A percentile compares a stretch with the other conserved stretches of the same genome.
phyloP scores from a whole-genome alignment of 176 grass and related monocot genomes.

The Oryza brachyantha region DNA sequence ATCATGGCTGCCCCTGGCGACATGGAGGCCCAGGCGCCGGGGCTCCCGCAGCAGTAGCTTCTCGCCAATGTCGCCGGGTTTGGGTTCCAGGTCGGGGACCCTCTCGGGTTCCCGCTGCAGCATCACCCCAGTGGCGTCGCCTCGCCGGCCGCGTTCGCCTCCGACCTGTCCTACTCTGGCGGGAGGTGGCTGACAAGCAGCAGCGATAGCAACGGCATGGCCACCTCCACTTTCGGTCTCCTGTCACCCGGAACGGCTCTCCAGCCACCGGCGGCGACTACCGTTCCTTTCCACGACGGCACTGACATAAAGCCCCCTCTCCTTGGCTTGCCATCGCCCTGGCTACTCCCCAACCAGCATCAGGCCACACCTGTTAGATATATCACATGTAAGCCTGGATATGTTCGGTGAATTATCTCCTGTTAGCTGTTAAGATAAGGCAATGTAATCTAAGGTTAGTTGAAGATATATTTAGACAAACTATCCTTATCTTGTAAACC shows the following conservation, averaged over 20 bases:
- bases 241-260: conserved; percentile 30
- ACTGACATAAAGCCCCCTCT: conserved; percentile 52
- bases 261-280: conserved; percentile 29
- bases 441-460: too few relatives aligned
- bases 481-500: too few relatives aligned
- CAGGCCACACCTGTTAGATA: too few relatives aligned
- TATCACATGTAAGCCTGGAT: too few relatives aligned
- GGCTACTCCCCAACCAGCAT: conserved; percentile 45
- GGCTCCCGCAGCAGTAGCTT: conserved; percentile 33
- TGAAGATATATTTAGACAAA: too few relatives aligned
- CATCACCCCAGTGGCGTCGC: conserved; percentile 34
- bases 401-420: too few relatives aligned
- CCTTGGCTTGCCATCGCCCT: conserved; percentile 26
- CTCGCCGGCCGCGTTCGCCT: neutral
- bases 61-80: conserved; percentile 41
- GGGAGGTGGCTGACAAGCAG: conserved; percentile 29
- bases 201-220: conserved; percentile 25
- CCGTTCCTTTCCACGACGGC: conserved; percentile 50
- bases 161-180: conserved; percentile 35
- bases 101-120: conserved; percentile 51
- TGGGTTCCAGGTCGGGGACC: too few relatives aligned
- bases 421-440: too few relatives aligned
- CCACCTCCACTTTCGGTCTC: conserved; percentile 33
- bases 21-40: conserved; percentile 27
- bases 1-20: conserved; percentile 77